These are phyloP conservation scores for Kuraishia piskuri DNA, from an alignment of 805 yeast species.

Conservation along the genomic window DNA sequence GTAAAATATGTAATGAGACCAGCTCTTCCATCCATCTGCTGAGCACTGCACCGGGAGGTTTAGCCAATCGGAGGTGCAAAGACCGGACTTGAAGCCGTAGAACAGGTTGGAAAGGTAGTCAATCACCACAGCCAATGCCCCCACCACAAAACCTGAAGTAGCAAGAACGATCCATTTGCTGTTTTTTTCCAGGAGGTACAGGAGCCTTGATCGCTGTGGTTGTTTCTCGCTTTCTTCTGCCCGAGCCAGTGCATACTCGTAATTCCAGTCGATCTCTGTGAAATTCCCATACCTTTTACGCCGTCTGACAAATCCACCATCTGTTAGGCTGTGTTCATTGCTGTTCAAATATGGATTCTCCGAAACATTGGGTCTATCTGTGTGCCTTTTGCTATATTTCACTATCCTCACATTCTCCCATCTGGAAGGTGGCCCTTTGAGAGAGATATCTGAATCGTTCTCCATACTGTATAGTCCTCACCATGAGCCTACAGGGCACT, in stretches of 20 bases:
- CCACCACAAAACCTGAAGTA: conserved; percentile 35
- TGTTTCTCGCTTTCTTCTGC: conserved; percentile 5
- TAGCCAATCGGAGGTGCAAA: conserved; percentile 28
- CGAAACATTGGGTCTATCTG: not conserved
- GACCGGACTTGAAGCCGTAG: conserved; percentile 44
- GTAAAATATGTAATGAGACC: conserved; percentile 24
- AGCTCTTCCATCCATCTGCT: conserved; percentile 16
- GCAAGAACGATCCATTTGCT: conserved; percentile 42
- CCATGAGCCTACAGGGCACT: not conserved
- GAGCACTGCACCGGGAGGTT: conserved; percentile 23
- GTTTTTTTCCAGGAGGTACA: conserved; percentile 11
- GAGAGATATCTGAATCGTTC: not conserved
- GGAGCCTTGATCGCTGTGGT: conserved; percentile 8
- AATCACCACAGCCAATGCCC: conserved; percentile 37
- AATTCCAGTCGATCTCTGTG: conserved; percentile 24
- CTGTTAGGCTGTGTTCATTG: not conserved
- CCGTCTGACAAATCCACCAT: not conserved
- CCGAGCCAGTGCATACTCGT: conserved; percentile 20
- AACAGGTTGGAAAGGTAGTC: conserved; percentile 42
- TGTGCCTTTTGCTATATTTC: not conserved
- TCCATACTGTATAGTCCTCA: not conserved
- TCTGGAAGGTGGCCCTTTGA: not conserved
- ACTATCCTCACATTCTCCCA: not conserved
- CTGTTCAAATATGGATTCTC: not conserved
- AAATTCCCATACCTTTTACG: conserved; percentile 9